A percentile compares a stretch with the other conserved stretches of the same genome.
phyloP scores from a whole-genome alignment of 495 filamentous ascomycete genomes.

The Mycothermus thermophilus region DNA sequence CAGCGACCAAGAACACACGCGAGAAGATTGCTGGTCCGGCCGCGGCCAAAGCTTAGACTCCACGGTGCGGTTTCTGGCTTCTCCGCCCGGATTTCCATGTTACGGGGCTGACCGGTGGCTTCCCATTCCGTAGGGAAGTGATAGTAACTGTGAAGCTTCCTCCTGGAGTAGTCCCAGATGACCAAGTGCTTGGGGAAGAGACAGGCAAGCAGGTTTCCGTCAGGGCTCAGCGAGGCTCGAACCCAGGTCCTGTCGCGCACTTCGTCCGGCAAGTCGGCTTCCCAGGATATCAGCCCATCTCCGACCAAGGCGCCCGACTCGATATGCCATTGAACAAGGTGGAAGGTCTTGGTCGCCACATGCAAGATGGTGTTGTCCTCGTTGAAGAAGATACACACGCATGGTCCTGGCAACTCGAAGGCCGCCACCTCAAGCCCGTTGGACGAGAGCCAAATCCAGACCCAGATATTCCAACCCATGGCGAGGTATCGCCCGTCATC shows the following conservation, averaged over 20 bases:
- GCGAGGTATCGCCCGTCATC: slow-evolving; percentile 8
- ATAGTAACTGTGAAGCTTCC: no score
- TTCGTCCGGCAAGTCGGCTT: slow-evolving; percentile 7
- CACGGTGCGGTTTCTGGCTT: no score
- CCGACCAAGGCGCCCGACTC: not conserved
- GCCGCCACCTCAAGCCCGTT: slow-evolving; percentile 6
- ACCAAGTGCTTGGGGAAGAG: not conserved
- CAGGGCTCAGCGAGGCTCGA: slow-evolving; percentile 6
- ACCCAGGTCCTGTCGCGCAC: slow-evolving; percentile 8
- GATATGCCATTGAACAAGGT: slow-evolving; percentile 15
- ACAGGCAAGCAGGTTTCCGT: slow-evolving; percentile 13
- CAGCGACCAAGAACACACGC: no score
- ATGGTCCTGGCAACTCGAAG: slow-evolving; percentile 8
- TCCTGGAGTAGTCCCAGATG: no score
- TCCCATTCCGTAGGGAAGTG: no score
- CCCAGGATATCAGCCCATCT: slow-evolving; percentile 12
- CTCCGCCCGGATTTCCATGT: no score
- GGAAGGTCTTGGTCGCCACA: slow-evolving; percentile 9
- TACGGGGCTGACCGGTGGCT: no score
- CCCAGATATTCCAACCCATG: slow-evolving; percentile 5
- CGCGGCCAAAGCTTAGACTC: no score
- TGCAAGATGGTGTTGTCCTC: slow-evolving; percentile 14
- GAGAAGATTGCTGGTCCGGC: no score
- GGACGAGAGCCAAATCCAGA: slow-evolving; percentile 16
- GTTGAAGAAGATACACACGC: slow-evolving; percentile 8